Conservation (phyloP, 2,329 filamentous ascomycete genomes). For the Fusarium oligoseptatum region DNA sequence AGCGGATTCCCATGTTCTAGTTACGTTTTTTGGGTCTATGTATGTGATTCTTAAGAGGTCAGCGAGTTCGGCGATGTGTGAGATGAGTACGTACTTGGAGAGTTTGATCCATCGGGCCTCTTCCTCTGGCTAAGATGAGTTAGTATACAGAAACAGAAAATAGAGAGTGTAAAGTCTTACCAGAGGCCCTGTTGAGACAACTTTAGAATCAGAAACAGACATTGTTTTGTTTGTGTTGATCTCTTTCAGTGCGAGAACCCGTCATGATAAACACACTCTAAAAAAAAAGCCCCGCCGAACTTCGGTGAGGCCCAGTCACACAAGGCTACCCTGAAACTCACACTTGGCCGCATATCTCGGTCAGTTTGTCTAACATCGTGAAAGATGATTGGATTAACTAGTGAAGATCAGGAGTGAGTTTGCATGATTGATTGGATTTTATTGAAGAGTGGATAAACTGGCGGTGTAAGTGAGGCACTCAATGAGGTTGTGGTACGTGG, state of each 20-base stretch:
- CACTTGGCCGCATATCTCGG: neutral
- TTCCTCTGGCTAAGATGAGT: constrained; percentile 55
- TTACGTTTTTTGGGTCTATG: constrained; percentile 69
- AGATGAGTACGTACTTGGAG: constrained; percentile 60
- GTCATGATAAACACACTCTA: constrained; percentile 8
- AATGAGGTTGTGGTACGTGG: neutral
- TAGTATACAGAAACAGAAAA: neutral
- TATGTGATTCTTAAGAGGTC: constrained; percentile 68
- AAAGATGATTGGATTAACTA: neutral
- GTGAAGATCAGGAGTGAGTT: neutral
- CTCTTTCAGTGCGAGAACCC: constrained; percentile 10
- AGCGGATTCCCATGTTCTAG: constrained; percentile 78
- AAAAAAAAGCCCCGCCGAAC: constrained; percentile 23
- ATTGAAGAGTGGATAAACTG: neutral
- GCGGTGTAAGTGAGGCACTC: neutral
- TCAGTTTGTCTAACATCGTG: neutral
- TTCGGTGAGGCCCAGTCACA: constrained; percentile 29
- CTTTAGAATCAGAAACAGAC: constrained; percentile 59
- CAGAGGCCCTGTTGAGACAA: constrained; percentile 59
- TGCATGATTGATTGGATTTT: neutral
- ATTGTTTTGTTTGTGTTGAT: constrained; percentile 46
- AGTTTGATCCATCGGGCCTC: constrained; percentile 73
- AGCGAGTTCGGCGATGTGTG: constrained; percentile 8
- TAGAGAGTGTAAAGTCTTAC: constrained; percentile 48
- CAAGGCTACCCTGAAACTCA: constrained; percentile 30